phyloP scores from a whole-genome alignment of 1,284 basidiomycete species.

The Rhodotorula sp. region DNA sequence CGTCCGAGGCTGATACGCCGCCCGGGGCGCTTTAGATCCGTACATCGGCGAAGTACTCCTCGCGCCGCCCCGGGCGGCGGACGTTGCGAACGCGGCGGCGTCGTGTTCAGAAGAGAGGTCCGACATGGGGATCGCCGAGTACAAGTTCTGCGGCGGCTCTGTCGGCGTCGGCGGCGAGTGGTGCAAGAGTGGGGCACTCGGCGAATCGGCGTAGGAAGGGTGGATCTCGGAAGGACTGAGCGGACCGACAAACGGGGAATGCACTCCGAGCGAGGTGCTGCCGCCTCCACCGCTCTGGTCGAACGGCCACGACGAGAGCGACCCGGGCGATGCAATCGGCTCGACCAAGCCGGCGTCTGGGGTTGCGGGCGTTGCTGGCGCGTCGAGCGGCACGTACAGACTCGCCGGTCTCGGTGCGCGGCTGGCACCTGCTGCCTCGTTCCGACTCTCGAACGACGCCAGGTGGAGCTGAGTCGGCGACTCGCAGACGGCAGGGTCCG shows the following conservation, averaged over 20 bases:
- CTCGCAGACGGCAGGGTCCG: not conserved
- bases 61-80: not conserved
- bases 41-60: not conserved
- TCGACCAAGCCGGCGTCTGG: not conserved
- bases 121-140: conserved; percentile 31
- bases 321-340: conserved; percentile 2
- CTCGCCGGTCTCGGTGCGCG: conserved; percentile 28
- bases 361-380: not conserved
- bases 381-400: conserved; percentile 38
- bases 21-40: not conserved
- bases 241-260: conserved; percentile 11
- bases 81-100: conserved; percentile 19
- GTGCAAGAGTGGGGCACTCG: conserved; percentile 2
- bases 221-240: conserved; percentile 32
- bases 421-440: not conserved
- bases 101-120: not conserved
- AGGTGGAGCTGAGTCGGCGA: not conserved
- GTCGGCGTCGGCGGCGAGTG: conserved; percentile 5
- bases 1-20: conserved; percentile 13
- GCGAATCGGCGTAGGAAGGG: conserved; percentile 34
- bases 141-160: conserved; percentile 15
- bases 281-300: not conserved
- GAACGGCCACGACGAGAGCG: conserved; percentile 35
- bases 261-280: conserved; percentile 2
- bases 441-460: not conserved